phyloP scores from a whole-genome alignment of 805 yeast genomes.

The Candida bentonensis region DNA sequence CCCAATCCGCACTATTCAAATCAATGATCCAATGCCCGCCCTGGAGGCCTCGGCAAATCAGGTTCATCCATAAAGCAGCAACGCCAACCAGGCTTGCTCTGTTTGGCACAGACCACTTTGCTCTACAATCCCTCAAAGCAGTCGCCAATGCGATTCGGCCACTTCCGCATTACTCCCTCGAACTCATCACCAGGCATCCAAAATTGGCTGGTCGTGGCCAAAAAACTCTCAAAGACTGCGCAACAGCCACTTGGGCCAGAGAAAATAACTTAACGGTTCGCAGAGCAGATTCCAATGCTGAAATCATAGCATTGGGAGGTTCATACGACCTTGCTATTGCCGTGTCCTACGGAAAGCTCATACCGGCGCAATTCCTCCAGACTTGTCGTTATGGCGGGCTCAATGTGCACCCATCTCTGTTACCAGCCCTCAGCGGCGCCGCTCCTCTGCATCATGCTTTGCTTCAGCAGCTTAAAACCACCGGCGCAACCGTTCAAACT shows the following conservation, averaged over 20 bases:
- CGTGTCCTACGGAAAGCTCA: constrained; percentile 76
- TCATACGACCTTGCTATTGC: constrained; percentile 56
- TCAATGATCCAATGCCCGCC: no score
- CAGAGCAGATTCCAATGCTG: background rate
- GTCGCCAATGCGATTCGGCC: constrained; percentile 17
- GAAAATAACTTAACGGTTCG: background rate
- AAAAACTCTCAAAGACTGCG: constrained; percentile 34
- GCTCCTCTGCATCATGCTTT: constrained; percentile 79
- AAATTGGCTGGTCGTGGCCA: constrained; percentile 51
- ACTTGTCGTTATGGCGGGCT: constrained; percentile 49
- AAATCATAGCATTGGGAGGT: background rate
- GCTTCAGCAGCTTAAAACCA: constrained; percentile 39
- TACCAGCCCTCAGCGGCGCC: constrained; percentile 74
- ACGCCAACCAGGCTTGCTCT: constrained; percentile 33
- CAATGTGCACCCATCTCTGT: constrained; percentile 83
- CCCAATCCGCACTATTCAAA: no score
- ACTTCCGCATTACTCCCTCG: constrained; percentile 25
- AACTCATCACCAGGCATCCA: constrained; percentile 49
- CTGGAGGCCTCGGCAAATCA: no score
- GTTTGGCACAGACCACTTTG: constrained; percentile 69
- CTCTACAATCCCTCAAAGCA: constrained; percentile 37
- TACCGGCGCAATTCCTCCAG: constrained; percentile 47
- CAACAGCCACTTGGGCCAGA: constrained; percentile 17
- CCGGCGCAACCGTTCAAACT: constrained; percentile 87
- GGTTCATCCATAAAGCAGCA: background rate